A percentile compares a stretch with the other conserved stretches of the same genome.
Conservation (phyloP, 768 basidiomycete genomes). For the Leccinum rimulosum region DNA sequence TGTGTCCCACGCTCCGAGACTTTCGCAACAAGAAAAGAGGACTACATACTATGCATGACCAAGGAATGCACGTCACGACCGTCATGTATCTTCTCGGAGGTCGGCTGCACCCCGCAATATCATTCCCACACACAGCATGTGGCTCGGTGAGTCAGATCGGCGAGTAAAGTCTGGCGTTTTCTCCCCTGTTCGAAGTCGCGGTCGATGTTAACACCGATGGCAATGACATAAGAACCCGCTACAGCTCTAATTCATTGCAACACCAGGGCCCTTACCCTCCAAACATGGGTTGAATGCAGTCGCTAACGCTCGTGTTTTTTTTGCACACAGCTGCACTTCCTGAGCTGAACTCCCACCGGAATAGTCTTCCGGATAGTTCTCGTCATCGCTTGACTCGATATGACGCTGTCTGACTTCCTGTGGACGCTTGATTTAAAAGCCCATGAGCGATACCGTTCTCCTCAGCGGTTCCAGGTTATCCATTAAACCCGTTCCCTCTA, state of each 20-base stretch:
- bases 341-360: constrained; percentile 10
- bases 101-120: constrained; percentile 5
- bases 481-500: not conserved
- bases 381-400: constrained; percentile 26
- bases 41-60: not conserved
- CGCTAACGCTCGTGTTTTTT: constrained; percentile 4
- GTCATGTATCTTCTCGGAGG: constrained; percentile 10
- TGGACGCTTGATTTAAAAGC: constrained; percentile 25
- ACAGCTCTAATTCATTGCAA: constrained; percentile 16
- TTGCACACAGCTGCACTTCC: constrained; percentile 19
- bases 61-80: not conserved
- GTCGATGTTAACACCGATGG: constrained; percentile 20
- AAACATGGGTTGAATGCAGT: constrained; percentile 18
- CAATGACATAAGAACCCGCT: constrained; percentile 12
- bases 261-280: constrained; percentile 9
- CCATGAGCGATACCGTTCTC: not conserved
- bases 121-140: constrained; percentile 31
- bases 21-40: not conserved
- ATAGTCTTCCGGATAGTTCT: constrained; percentile 8
- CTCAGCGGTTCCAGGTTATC: constrained; percentile 10
- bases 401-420: constrained; percentile 25
- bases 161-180: constrained; percentile 28
- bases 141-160: constrained; percentile 29
- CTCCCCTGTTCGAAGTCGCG: constrained; percentile 15
- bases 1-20: not conserved